Percentiles rank a stretch among this genome's conserved stretches.
These are phyloP conservation scores for Thermochaetoides thermophila DNA, from an alignment of 495 filamentous ascomycete species.

Conservation along the genomic window DNA sequence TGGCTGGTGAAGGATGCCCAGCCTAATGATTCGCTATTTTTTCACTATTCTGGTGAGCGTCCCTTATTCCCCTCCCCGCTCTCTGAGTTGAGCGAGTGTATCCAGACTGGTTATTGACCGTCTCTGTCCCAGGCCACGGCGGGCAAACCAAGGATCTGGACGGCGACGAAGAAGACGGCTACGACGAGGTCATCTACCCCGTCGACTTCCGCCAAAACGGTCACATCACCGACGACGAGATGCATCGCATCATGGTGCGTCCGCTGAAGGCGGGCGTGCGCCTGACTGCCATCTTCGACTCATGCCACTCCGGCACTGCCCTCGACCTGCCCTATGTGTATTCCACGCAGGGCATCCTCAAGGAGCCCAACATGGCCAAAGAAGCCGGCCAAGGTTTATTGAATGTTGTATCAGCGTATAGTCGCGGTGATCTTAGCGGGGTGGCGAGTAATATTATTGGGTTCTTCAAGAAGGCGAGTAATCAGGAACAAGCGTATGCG, in stretches of 20 bases:
- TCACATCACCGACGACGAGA: constrained; percentile 96
- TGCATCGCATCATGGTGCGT: constrained; percentile 93
- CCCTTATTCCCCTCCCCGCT: neutral
- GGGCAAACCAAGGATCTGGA: constrained; percentile 94
- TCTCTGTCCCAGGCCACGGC: constrained; percentile 89
- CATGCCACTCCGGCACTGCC: constrained; percentile 95
- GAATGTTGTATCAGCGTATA: constrained; percentile 77
- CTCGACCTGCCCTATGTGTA: constrained; percentile 96
- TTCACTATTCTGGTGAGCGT: constrained; percentile 84
- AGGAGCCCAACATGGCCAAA: constrained; percentile 95
- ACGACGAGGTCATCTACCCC: constrained; percentile 96
- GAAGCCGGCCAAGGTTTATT: constrained; percentile 91
- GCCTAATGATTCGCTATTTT: constrained; percentile 93
- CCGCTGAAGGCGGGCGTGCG: constrained; percentile 72
- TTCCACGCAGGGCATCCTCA: constrained; percentile 86
- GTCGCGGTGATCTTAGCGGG: constrained; percentile 73
- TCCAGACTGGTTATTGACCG: too few relatives aligned
- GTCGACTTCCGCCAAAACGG: constrained; percentile 83
- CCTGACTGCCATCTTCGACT: constrained; percentile 95
- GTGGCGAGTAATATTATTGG: constrained; percentile 69
- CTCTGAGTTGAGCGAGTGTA: too few relatives aligned
- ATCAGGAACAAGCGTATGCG: constrained; percentile 68
- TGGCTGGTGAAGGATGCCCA: constrained; percentile 93
- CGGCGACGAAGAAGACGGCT: constrained; percentile 87
- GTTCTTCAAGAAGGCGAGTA: constrained; percentile 86